Conservation (phyloP, 202 grass and related monocot genomes). For the Setaria viridis region DNA sequence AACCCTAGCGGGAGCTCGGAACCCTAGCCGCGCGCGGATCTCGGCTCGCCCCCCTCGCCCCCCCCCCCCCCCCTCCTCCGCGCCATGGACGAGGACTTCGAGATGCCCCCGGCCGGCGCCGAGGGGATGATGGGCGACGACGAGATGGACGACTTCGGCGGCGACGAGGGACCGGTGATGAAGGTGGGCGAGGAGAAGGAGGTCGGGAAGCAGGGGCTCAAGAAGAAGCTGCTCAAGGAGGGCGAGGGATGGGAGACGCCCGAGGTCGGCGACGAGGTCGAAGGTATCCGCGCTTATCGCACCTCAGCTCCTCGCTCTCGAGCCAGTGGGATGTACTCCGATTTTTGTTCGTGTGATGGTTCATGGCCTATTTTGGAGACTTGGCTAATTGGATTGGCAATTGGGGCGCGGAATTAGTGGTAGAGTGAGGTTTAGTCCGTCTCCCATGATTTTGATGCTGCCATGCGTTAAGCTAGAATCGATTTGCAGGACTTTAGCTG, state of each 20-base stretch:
- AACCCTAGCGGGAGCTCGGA: constrained; percentile 51
- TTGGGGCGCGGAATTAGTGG: neutral
- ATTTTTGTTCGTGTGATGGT: neutral
- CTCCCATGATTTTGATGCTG: neutral
- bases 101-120: constrained; percentile 58
- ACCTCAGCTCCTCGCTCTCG: neutral
- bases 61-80: neutral
- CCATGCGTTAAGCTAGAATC: neutral
- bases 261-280: constrained; percentile 97
- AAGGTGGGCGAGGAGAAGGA: constrained; percentile 97
- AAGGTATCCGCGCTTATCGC: constrained; percentile 52
- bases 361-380: neutral
- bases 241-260: constrained; percentile 83
- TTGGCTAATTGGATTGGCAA: neutral
- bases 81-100: constrained; percentile 88
- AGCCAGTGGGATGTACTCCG: neutral
- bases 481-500: neutral
- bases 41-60: neutral
- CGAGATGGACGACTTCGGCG: constrained; percentile 58
- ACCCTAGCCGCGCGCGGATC: constrained; percentile 48
- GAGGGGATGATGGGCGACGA: constrained; percentile 71
- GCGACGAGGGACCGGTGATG: constrained; percentile 59
- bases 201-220: constrained; percentile 86
- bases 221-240: constrained; percentile 95
- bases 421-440: neutral